These are phyloP conservation scores for Curvularia spicifera DNA, from an alignment of 2,329 filamentous ascomycete genomes.

Conservation along the genomic window DNA sequence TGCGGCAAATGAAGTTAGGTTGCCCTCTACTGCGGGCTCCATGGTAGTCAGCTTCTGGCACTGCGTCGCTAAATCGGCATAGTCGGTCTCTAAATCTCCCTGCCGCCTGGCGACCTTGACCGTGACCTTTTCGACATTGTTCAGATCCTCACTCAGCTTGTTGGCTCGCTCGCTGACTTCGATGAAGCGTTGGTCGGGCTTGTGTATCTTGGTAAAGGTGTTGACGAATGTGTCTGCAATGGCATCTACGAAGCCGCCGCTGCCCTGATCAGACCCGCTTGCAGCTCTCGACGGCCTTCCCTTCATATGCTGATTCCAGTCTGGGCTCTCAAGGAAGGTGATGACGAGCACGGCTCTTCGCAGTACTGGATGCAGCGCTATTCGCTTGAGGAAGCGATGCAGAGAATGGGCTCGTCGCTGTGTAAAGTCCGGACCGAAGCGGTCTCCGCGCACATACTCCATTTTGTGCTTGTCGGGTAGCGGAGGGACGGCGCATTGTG, in stretches of 20 bases:
- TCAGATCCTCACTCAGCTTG: conserved; percentile 89
- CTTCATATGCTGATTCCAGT: conserved; percentile 98
- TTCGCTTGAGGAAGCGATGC: conserved; percentile 84
- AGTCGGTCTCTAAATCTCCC: conserved; percentile 84
- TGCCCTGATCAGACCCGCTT: conserved; percentile 48
- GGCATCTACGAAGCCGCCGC: conserved; percentile 84
- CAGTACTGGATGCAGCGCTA: conserved; percentile 87
- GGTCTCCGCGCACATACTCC: conserved; percentile 96
- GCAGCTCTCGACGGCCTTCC: conserved; percentile 72
- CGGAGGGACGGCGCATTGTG: conserved; percentile 89
- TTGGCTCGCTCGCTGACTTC: conserved; percentile 91
- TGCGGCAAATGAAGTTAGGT: conserved; percentile 84
- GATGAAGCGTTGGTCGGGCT: conserved; percentile 91
- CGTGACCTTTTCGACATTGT: conserved; percentile 94
- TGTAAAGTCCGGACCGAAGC: conserved; percentile 93
- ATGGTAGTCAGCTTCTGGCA: conserved; percentile 92
- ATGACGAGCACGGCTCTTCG: conserved; percentile 82
- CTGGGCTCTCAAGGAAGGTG: conserved; percentile 86
- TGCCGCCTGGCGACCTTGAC: conserved; percentile 87
- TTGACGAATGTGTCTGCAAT: conserved; percentile 97
- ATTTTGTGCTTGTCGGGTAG: conserved; percentile 99
- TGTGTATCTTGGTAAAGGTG: conserved; percentile 95
- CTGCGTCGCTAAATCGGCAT: conserved; percentile 87
- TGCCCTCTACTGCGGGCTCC: conserved; percentile 83
- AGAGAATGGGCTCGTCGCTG: conserved; percentile 85